Percentiles rank a stretch among this genome's conserved stretches.
phyloP scores from a whole-genome alignment of 1,284 basidiomycete genomes.

The Malassezia cuniculi region DNA sequence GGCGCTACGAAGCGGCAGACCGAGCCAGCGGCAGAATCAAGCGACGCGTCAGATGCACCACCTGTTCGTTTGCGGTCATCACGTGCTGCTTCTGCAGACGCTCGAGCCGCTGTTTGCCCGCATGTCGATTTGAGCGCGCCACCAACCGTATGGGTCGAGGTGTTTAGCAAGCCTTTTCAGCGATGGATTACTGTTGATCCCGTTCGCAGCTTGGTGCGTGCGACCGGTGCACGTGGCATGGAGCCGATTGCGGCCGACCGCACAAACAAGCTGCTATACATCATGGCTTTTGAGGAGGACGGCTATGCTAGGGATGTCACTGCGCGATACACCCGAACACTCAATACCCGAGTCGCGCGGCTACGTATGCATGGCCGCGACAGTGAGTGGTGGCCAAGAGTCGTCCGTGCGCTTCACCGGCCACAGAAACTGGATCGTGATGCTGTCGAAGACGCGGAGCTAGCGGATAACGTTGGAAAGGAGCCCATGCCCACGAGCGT shows the following conservation, averaged over 20 bases:
- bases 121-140: constrained; percentile 48
- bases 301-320: constrained; percentile 52
- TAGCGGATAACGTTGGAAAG: constrained; percentile 61
- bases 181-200: constrained; percentile 90
- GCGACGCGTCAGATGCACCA: too few species aligned
- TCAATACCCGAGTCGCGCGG: constrained; percentile 68
- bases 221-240: constrained; percentile 49
- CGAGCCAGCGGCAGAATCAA: too few species aligned
- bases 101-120: too few species aligned
- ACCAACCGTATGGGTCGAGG: constrained; percentile 93
- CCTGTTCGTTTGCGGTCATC: too few species aligned
- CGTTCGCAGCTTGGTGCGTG: constrained; percentile 50
- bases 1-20: constrained; percentile 33
- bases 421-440: constrained; percentile 58
- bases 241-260: constrained; percentile 57
- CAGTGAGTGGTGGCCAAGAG: constrained; percentile 62
- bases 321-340: constrained; percentile 59
- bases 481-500: constrained; percentile 93
- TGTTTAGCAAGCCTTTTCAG: constrained; percentile 80
- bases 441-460: constrained; percentile 83
- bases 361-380: constrained; percentile 45
- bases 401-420: constrained; percentile 40
- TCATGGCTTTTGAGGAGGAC: constrained; percentile 80
- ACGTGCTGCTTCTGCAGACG: too few species aligned
- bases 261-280: constrained; percentile 82